Percentiles rank a stretch among this genome's conserved stretches.
Conservation (phyloP, 352 stramenopile species). For the Globisporangium lucens region DNA sequence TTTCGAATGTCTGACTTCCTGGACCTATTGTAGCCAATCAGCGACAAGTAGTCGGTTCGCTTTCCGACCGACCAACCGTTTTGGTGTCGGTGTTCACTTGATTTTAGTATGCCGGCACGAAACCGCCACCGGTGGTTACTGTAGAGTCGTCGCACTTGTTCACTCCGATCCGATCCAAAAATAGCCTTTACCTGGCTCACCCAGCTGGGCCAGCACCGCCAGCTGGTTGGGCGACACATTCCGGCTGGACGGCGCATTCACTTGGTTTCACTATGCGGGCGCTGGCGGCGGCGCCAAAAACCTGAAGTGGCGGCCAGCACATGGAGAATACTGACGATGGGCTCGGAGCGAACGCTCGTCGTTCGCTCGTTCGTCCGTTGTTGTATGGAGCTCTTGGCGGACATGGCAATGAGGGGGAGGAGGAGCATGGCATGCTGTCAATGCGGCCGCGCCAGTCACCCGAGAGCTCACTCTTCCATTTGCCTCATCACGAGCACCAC, state of each 20-base stretch:
- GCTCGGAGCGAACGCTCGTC: not conserved
- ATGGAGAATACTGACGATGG: not conserved
- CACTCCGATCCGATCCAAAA: not conserved
- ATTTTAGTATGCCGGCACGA: constrained; percentile 1
- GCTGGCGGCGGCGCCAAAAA: not conserved
- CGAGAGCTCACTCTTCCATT: constrained; percentile 15
- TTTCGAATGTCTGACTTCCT: constrained; percentile 4
- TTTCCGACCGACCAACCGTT: constrained; percentile 4
- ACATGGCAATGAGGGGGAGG: not conserved
- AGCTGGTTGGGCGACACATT: constrained; percentile 5
- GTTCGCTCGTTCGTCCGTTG: not conserved
- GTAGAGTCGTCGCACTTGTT: not conserved
- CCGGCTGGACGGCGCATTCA: constrained; percentile 1
- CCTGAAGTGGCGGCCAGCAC: constrained; percentile 8
- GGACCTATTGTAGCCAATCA: not conserved
- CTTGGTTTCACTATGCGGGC: constrained; percentile 6
- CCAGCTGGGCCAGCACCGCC: not conserved
- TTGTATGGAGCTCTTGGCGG: not conserved
- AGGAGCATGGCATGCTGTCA: not conserved
- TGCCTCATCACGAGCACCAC: constrained; percentile 4
- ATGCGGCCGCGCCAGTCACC: not conserved
- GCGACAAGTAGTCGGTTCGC: not conserved
- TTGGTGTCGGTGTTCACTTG: not conserved
- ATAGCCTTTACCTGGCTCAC: constrained; percentile 11
- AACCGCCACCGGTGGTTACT: not conserved